Percentiles rank a stretch among this genome's conserved stretches.
These are phyloP conservation scores for Aspergillus versicolor DNA, from an alignment of 2,329 filamentous ascomycete species.

Conservation along the genomic window DNA sequence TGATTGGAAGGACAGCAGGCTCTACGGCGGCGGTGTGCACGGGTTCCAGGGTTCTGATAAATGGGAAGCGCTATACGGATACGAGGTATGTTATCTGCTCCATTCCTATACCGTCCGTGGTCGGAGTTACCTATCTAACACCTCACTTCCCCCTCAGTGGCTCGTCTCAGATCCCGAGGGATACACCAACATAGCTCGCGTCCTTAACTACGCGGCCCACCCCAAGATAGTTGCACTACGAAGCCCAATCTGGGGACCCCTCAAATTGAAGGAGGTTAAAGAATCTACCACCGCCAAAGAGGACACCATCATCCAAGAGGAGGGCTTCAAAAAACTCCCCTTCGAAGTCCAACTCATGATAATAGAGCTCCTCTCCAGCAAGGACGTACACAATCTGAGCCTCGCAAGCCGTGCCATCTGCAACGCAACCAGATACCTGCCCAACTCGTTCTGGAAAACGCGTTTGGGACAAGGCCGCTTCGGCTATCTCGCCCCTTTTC, in stretches of 20 bases:
- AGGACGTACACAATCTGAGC: not conserved
- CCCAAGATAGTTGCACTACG: not conserved
- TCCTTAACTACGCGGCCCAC: not conserved
- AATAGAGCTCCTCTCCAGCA: not conserved
- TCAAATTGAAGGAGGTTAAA: too few relatives aligned
- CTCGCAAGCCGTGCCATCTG: slow-evolving; percentile 1
- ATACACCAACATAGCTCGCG: not conserved
- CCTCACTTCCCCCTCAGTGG: slow-evolving; percentile 1
- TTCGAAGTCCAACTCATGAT: slow-evolving; percentile 2
- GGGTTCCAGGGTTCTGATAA: not conserved
- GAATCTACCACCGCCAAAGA: too few relatives aligned
- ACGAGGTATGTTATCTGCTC: slow-evolving; percentile 3
- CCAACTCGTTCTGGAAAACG: slow-evolving; percentile 3
- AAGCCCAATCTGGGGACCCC: not conserved
- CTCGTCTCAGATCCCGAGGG: not conserved
- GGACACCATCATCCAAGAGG: not conserved
- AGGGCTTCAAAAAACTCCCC: slow-evolving; percentile 1
- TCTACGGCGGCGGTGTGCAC: not conserved
- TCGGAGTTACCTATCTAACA: not conserved
- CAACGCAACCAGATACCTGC: not conserved
- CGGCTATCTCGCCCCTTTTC: too few relatives aligned
- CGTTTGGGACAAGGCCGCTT: not conserved
- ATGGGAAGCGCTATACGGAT: not conserved
- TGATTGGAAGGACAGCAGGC: not conserved
- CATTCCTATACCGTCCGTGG: not conserved